phyloP scores from a whole-genome alignment of 805 yeast genomes.

The Kuraishia hungarica region DNA sequence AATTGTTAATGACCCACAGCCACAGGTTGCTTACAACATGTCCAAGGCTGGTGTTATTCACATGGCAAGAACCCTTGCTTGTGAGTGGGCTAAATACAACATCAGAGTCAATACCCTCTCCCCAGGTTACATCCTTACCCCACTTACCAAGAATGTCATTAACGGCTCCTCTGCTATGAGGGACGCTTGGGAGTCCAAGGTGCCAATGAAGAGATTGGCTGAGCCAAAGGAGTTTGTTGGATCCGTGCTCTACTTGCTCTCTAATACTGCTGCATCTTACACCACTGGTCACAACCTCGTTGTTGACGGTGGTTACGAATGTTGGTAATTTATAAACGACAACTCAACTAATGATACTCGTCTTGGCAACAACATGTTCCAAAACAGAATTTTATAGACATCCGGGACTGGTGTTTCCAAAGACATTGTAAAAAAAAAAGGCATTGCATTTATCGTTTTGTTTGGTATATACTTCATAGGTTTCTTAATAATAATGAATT shows the following conservation, averaged over 20 bases:
- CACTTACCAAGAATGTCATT: constrained; percentile 65
- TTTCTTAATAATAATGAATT: not conserved
- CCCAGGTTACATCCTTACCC: constrained; percentile 78
- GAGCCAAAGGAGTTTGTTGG: constrained; percentile 81
- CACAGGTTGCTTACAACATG: constrained; percentile 76
- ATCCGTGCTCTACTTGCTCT: constrained; percentile 62
- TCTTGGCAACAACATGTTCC: not conserved
- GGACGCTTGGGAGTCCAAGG: constrained; percentile 61
- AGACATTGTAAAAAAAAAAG: not conserved
- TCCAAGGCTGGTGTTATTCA: constrained; percentile 84
- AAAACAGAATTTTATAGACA: not conserved
- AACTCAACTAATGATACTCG: not conserved
- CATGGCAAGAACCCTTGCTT: constrained; percentile 65
- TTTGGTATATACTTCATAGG: not conserved
- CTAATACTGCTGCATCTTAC: constrained; percentile 63
- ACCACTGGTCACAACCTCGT: constrained; percentile 80
- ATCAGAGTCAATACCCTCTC: constrained; percentile 72
- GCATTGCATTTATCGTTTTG: not conserved
- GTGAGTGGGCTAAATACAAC: constrained; percentile 74
- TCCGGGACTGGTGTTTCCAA: not conserved
- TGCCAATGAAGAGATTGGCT: constrained; percentile 79
- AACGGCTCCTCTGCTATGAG: constrained; percentile 51
- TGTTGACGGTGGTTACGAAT: constrained; percentile 83
- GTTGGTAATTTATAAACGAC: constrained; percentile 42
- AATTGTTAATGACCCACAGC: constrained; percentile 72